A percentile compares a stretch with the other conserved stretches of the same genome.
These are phyloP conservation scores for Fusarium sp. DNA, from an alignment of 2,329 filamentous ascomycete species.

Conservation along the genomic window DNA sequence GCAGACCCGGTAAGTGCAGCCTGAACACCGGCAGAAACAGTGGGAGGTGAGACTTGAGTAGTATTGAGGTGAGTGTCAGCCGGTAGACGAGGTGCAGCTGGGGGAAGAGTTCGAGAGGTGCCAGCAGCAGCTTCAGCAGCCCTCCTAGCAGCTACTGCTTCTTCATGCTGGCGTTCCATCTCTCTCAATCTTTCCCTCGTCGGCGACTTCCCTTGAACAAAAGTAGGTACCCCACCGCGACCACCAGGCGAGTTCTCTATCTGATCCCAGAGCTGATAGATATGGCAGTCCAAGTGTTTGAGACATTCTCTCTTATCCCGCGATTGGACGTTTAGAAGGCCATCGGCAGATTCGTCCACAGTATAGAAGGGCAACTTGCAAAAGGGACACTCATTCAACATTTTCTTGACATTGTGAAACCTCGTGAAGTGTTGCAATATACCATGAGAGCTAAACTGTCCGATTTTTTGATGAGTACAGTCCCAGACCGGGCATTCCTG, in stretches of 20 bases:
- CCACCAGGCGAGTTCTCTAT: background rate
- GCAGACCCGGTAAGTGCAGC: background rate
- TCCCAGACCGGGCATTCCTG: background rate
- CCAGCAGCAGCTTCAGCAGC: background rate
- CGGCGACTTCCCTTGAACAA: background rate
- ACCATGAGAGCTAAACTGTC: background rate
- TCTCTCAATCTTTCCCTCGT: background rate
- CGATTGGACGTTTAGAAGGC: background rate
- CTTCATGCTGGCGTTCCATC: background rate
- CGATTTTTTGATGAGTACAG: conserved; percentile 8
- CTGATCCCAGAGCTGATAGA: conserved; percentile 35
- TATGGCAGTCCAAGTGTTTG: conserved; percentile 41
- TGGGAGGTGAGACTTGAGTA: background rate
- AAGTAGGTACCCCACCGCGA: background rate
- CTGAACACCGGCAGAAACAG: background rate
- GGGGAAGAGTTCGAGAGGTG: background rate
- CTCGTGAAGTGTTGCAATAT: conserved; percentile 31
- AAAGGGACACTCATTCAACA: conserved; percentile 25
- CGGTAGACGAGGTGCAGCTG: background rate
- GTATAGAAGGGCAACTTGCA: conserved; percentile 24
- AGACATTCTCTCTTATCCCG: conserved; percentile 10
- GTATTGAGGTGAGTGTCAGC: background rate
- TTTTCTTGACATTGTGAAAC: background rate
- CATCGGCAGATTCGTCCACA: background rate
- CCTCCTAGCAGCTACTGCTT: background rate